A percentile compares a stretch with the other conserved stretches of the same genome.
These are phyloP conservation scores for Talaromyces trachyspermus DNA, from an alignment of 495 filamentous ascomycete genomes.

Conservation along the genomic window DNA sequence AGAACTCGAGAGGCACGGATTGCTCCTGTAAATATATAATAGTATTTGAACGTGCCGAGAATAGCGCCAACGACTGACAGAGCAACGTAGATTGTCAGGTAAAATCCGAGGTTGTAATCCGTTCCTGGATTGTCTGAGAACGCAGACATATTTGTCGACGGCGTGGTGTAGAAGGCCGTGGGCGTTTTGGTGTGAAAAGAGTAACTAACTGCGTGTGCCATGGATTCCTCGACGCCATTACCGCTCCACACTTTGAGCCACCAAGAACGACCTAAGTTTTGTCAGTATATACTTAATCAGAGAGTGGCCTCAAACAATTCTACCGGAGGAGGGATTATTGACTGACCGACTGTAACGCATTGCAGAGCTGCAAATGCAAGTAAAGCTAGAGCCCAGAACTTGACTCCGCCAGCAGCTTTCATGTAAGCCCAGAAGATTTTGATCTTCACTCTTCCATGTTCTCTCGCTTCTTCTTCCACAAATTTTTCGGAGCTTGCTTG, in stretches of 20 bases:
- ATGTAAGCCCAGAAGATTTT: conserved; percentile 58
- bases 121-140: background rate
- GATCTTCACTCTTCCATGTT: conserved; percentile 54
- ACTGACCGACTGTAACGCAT: background rate
- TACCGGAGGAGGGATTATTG: background rate
- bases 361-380: conserved; percentile 1
- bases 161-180: background rate
- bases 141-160: background rate
- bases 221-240: background rate
- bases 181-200: background rate
- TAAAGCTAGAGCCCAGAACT: conserved; percentile 43
- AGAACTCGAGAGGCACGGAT: conserved; percentile 54
- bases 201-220: background rate
- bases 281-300: conserved; percentile 1
- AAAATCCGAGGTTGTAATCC: conserved; percentile 37
- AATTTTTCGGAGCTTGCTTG: conserved; percentile 49
- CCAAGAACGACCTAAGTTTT: conserved; percentile 3
- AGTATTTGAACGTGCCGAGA: conserved; percentile 49
- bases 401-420: conserved; percentile 51
- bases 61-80: conserved; percentile 51
- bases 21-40: conserved; percentile 49
- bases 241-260: conserved; percentile 7
- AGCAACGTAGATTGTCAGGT: conserved; percentile 57
- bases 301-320: too few species aligned
- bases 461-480: conserved; percentile 59